Evolutionary conservation across 768 basidiomycete genomes (phyloP).

Genomic region (Clitopilus hobsonii): DNA sequence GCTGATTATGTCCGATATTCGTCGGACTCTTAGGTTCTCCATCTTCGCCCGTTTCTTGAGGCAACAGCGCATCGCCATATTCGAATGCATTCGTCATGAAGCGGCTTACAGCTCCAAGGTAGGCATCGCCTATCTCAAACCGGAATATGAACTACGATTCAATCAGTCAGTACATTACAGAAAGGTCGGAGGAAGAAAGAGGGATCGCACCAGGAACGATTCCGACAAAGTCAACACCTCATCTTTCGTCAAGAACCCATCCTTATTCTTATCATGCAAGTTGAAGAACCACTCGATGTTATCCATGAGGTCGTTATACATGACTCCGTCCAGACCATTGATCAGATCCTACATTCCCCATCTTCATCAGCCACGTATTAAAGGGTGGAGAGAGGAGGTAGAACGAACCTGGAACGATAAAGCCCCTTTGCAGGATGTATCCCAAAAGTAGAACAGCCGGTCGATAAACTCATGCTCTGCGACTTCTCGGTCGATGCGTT

Average conservation of each 20-base stretch:
- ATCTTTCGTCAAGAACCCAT: slow-evolving; percentile 93
- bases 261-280: slow-evolving; percentile 93
- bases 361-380: not conserved
- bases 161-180: not conserved
- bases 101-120: slow-evolving; percentile 91
- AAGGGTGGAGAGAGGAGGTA: not conserved
- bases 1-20: slow-evolving; percentile 68
- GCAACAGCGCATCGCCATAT: slow-evolving; percentile 91
- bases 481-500: slow-evolving; percentile 84
- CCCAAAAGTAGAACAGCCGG: slow-evolving; percentile 93
- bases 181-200: not conserved
- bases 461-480: slow-evolving; percentile 97
- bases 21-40: slow-evolving; percentile 33
- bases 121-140: slow-evolving; percentile 93
- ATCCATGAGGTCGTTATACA: slow-evolving; percentile 97
- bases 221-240: slow-evolving; percentile 95
- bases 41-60: slow-evolving; percentile 33
- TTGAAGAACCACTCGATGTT: slow-evolving; percentile 99
- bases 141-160: slow-evolving; percentile 88
- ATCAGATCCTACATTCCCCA: slow-evolving; percentile 68
- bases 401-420: slow-evolving; percentile 80
- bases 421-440: slow-evolving; percentile 73
- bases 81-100: slow-evolving; percentile 99
- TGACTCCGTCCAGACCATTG: slow-evolving; percentile 81
- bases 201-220: slow-evolving; percentile 72